These are phyloP conservation scores for Rhizophora mangle DNA, from an alignment of 345 rosid species.

Conservation along the genomic window DNA sequence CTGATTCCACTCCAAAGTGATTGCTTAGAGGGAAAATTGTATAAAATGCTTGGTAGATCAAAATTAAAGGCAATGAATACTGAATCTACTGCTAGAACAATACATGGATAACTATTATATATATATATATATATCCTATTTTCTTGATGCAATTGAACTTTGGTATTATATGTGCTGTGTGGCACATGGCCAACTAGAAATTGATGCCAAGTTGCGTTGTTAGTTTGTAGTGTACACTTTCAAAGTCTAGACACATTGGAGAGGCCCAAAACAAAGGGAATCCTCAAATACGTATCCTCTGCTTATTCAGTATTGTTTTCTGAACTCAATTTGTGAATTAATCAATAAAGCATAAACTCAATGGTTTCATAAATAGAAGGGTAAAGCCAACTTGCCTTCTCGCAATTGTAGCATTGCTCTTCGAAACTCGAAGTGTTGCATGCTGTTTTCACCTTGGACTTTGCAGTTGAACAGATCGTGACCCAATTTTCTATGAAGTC, in stretches of 20 bases:
- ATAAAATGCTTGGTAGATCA: no score
- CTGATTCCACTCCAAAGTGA: no score
- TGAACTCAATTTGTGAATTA: neutral
- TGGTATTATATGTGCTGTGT: neutral
- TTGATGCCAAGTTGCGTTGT: neutral
- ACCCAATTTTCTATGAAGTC: conserved; percentile 94
- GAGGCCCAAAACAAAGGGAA: neutral
- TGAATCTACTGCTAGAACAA: no score
- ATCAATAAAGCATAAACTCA: neutral
- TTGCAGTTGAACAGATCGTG: conserved; percentile 69
- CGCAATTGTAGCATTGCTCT: conserved; percentile 78
- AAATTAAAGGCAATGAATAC: no score
- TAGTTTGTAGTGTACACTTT: no score
- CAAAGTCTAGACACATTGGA: neutral
- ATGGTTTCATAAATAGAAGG: no score
- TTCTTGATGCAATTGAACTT: neutral
- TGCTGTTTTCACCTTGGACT: conserved; percentile 60
- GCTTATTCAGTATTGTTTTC: neutral
- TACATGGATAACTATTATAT: no score
- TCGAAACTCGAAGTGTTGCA: conserved; percentile 35
- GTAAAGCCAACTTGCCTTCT: conserved; percentile 50
- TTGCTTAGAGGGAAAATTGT: no score
- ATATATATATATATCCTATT: neutral
- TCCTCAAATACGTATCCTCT: neutral
- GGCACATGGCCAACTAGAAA: conserved; percentile 4